phyloP scores from a whole-genome alignment of 2,329 filamentous ascomycete genomes.

The Biscogniauxia marginata region DNA sequence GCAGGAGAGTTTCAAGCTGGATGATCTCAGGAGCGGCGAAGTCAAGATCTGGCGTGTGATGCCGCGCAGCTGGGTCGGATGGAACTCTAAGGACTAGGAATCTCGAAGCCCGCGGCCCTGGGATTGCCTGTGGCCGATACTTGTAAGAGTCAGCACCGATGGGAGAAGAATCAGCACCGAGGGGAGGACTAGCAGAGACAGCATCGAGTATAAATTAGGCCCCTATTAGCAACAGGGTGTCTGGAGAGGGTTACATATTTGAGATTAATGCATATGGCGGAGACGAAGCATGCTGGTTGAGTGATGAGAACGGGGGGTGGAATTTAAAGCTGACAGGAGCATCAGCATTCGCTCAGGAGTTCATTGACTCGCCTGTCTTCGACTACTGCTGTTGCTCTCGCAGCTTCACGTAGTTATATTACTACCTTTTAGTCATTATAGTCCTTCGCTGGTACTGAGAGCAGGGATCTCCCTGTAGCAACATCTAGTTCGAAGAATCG shows the following conservation, averaged over 20 bases:
- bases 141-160: slow-evolving; percentile 26
- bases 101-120: slow-evolving; percentile 22
- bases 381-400: not conserved
- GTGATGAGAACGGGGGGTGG: not conserved
- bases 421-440: not conserved
- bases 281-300: not conserved
- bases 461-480: not conserved
- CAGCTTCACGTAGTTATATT: not conserved
- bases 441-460: not conserved
- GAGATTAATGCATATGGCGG: not conserved
- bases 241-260: slow-evolving; percentile 1
- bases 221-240: slow-evolving; percentile 2
- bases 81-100: slow-evolving; percentile 64
- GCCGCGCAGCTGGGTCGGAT: slow-evolving; percentile 87
- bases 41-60: slow-evolving; percentile 98
- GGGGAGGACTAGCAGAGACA: slow-evolving; percentile 14
- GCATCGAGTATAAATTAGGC: slow-evolving; percentile 16
- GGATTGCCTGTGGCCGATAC: slow-evolving; percentile 27
- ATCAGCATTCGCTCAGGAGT: not conserved
- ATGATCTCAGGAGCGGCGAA: slow-evolving; percentile 88
- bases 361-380: not conserved
- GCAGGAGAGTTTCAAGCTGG: slow-evolving; percentile 89
- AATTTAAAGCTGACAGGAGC: not conserved
- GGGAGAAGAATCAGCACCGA: slow-evolving; percentile 24
- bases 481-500: not conserved